A percentile compares a stretch with the other conserved stretches of the same genome.
phyloP scores from a whole-genome alignment of 2,329 filamentous ascomycete genomes.

The Hypoxylon rubiginosum region DNA sequence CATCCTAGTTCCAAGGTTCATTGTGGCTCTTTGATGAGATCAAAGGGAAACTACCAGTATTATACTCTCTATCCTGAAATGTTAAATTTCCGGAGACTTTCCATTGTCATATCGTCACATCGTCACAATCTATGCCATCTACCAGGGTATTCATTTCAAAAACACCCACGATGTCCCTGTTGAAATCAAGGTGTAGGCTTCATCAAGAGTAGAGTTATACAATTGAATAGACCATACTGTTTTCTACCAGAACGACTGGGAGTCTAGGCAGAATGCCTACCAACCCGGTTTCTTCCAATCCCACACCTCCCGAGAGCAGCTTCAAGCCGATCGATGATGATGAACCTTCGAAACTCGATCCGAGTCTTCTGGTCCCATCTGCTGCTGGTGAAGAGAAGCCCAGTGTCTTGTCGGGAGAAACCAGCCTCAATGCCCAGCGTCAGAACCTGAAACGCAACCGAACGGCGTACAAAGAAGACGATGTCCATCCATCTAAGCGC shows the following conservation, averaged over 20 bases:
- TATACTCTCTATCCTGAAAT: not conserved
- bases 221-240: not conserved
- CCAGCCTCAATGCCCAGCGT: not conserved
- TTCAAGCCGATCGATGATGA: slow-evolving; percentile 15
- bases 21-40: not conserved
- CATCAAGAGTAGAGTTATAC: not conserved
- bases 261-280: not conserved
- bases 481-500: slow-evolving; percentile 21
- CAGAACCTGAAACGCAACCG: slow-evolving; percentile 24
- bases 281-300: not conserved
- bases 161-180: not conserved
- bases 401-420: not conserved
- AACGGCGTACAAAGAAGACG: slow-evolving; percentile 3
- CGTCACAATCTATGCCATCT: not conserved
- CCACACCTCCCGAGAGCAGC: not conserved
- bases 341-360: not conserved
- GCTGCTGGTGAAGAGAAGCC: not conserved
- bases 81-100: not conserved
- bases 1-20: not conserved
- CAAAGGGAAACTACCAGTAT: not conserved
- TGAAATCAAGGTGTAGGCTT: not conserved
- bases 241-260: not conserved
- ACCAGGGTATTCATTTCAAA: too few species aligned
- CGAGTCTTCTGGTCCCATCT: not conserved
- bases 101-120: not conserved